Evolutionary conservation across 2,329 filamentous ascomycete genomes (phyloP).

Genomic region (Fusarium clavum): DNA sequence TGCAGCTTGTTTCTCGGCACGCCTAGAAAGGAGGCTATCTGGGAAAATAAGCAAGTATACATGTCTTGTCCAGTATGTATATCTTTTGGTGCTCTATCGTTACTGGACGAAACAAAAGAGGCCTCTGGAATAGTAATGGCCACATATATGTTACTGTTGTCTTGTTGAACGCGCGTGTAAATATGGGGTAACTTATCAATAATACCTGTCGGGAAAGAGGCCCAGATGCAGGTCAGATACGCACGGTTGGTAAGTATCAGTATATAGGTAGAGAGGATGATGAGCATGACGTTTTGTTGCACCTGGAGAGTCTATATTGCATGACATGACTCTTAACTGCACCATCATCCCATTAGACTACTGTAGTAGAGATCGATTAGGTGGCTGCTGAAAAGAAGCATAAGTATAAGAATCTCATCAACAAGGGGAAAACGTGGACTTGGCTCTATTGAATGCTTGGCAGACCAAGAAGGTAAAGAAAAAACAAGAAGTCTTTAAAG

Average conservation of each 20-base stretch:
- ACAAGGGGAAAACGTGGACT: conserved; percentile 37
- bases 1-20: neutral
- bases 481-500: neutral
- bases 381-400: conserved; percentile 22
- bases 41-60: neutral
- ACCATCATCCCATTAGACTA: neutral
- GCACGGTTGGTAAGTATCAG: neutral
- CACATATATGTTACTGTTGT: conserved; percentile 5
- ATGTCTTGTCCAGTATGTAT: neutral
- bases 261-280: neutral
- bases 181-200: conserved; percentile 19
- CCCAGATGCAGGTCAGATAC: conserved; percentile 22
- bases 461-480: conserved; percentile 3
- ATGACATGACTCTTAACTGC: neutral
- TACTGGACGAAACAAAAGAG: conserved; percentile 4
- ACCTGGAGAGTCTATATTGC: neutral
- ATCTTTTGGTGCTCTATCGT: neutral
- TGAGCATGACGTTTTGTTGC: neutral
- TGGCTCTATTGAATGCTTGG: conserved; percentile 24
- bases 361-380: neutral
- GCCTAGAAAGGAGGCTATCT: neutral
- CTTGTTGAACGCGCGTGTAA: conserved; percentile 8
- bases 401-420: conserved; percentile 9
- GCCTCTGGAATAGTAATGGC: conserved; percentile 4
- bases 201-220: neutral